phyloP scores from a whole-genome alignment of 164 flowering plant species.

The Magnolia changhungtana region DNA sequence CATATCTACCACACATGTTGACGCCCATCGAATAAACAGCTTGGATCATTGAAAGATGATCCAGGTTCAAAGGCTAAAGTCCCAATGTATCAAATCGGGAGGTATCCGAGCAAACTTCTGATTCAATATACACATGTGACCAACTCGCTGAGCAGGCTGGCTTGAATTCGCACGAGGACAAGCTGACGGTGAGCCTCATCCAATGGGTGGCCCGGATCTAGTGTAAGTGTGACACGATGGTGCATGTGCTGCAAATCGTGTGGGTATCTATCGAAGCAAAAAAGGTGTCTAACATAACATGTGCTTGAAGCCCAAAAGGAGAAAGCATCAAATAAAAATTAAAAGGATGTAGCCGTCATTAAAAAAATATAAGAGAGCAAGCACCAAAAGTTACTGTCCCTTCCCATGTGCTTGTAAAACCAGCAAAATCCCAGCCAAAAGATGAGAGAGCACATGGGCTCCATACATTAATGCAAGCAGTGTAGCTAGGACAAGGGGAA shows the following conservation, averaged over 20 bases:
- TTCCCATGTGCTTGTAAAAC: constrained; percentile 1
- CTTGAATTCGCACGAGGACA: too few species aligned
- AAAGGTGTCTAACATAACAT: constrained; percentile 2
- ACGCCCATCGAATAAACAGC: too few species aligned
- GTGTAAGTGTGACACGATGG: neutral
- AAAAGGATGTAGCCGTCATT: neutral
- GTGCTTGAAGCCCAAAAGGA: neutral
- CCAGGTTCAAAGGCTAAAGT: too few species aligned
- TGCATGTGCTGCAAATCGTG: neutral
- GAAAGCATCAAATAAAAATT: neutral
- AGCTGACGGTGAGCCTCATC: neutral
- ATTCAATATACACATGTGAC: too few species aligned
- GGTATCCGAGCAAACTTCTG: too few species aligned
- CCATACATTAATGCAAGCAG: neutral
- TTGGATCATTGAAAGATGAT: too few species aligned
- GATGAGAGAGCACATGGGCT: constrained; percentile 7
- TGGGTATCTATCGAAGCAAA: neutral
- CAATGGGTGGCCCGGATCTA: neutral
- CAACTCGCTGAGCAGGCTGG: too few species aligned
- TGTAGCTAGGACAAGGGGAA: neutral
- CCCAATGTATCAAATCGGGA: too few species aligned
- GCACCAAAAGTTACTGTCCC: neutral
- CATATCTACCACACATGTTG: too few species aligned
- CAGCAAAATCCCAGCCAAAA: neutral
- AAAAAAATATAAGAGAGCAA: neutral